Evolutionary conservation across 2,329 filamentous ascomycete genomes (phyloP).

Genomic region (Diplodia sapinea): DNA sequence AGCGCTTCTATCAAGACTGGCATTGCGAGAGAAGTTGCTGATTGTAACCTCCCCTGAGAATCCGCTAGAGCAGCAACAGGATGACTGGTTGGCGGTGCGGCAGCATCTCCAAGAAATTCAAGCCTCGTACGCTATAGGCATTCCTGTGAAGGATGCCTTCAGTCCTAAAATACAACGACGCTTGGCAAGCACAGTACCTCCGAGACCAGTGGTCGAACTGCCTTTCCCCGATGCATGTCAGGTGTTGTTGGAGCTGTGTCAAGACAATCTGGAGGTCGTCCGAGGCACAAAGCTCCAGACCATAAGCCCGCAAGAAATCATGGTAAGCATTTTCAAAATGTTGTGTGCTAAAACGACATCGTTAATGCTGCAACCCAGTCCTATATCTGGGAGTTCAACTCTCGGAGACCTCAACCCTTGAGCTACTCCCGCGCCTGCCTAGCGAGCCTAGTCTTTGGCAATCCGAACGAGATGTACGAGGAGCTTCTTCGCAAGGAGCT

Average conservation of each 20-base stretch:
- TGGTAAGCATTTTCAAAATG: constrained; percentile 31
- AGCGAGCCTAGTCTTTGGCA: constrained; percentile 75
- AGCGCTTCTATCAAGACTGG: constrained; percentile 69
- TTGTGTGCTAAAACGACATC: background rate
- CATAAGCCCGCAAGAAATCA: constrained; percentile 44
- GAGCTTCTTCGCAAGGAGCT: constrained; percentile 83
- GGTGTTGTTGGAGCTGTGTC: constrained; percentile 72
- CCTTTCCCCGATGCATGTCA: constrained; percentile 73
- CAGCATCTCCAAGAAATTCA: constrained; percentile 61
- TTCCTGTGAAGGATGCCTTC: constrained; percentile 76
- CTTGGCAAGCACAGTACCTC: constrained; percentile 90
- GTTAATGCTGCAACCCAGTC: constrained; percentile 56
- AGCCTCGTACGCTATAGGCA: constrained; percentile 66
- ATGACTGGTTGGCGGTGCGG: constrained; percentile 48
- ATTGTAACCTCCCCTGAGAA: constrained; percentile 52
- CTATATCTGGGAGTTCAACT: constrained; percentile 75
- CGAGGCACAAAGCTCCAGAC: constrained; percentile 39
- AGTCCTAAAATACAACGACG: constrained; percentile 90
- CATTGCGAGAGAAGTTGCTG: constrained; percentile 70
- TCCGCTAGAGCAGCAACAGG: constrained; percentile 39
- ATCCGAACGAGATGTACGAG: constrained; percentile 67
- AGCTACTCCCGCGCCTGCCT: constrained; percentile 83
- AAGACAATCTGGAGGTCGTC: constrained; percentile 69
- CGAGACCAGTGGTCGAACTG: constrained; percentile 82
- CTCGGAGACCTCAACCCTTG: constrained; percentile 79